A percentile compares a stretch with the other conserved stretches of the same genome.
Evolutionary conservation across 2,329 filamentous ascomycete species (phyloP).

Genomic region (Venturia carpophila): DNA sequence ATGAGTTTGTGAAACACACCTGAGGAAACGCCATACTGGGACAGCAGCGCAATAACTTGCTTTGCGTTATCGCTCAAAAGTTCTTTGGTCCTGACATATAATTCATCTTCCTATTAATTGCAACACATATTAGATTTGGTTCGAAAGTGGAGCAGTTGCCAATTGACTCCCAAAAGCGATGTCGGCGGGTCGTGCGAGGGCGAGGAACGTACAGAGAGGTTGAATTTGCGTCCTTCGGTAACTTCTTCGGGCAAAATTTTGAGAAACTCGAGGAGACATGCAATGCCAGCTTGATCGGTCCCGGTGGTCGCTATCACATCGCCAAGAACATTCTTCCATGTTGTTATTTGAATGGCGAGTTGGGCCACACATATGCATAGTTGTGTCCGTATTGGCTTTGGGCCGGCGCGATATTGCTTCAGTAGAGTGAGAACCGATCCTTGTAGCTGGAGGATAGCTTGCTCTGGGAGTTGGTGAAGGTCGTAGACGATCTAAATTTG

Average conservation of each 20-base stretch:
- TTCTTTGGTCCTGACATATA: conserved; percentile 76
- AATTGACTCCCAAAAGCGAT: background rate
- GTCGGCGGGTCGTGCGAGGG: conserved; percentile 30
- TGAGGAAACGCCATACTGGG: conserved; percentile 86
- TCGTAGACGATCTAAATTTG: conserved; percentile 84
- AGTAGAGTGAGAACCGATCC: conserved; percentile 77
- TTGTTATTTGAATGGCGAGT: conserved; percentile 89
- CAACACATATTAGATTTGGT: conserved; percentile 34
- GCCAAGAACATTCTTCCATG: conserved; percentile 87
- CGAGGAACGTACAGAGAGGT: conserved; percentile 79
- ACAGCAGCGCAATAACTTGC: conserved; percentile 78
- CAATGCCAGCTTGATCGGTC: conserved; percentile 66
- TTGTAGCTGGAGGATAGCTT: conserved; percentile 68
- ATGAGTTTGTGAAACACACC: conserved; percentile 47
- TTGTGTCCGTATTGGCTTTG: conserved; percentile 71
- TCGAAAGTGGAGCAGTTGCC: background rate
- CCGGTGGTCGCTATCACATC: conserved; percentile 73
- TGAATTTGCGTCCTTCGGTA: conserved; percentile 98
- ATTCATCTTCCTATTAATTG: conserved; percentile 78
- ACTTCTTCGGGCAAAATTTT: conserved; percentile 97
- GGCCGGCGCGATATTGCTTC: conserved; percentile 71
- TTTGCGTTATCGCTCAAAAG: conserved; percentile 83
- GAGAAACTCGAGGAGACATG: conserved; percentile 90
- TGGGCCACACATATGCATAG: conserved; percentile 92
- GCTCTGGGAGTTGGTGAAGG: conserved; percentile 74